Base-by-base conservation (phyloP, 2,329 filamentous ascomycete genomes). In the Cladophialophora chaetospira region DNA sequence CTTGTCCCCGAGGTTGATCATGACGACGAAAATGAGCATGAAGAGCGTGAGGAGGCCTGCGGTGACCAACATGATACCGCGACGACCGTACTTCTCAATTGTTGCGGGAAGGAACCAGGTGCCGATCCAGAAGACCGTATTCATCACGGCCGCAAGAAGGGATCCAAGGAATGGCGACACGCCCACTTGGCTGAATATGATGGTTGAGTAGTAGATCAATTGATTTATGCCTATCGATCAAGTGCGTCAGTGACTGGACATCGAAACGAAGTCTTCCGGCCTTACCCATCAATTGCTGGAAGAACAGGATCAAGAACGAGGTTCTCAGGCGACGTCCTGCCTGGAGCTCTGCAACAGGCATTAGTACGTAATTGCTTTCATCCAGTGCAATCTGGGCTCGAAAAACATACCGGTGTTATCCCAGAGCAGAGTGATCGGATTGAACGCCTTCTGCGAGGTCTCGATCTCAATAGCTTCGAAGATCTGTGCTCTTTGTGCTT, bases 31-130 rank as follows among this genome's bases (percentile, higher is more conserved):
- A 25, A 89, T 78, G 2, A 85, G 81, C 88, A 90, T 90, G 52
- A 82, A 84, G 1, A 79, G 68, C 31, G 84, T 84, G 75, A 87
- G 85, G 0, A 84, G 84, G 33, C 81, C 73, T 0, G 84, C 84
- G 52, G 88, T 88, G 62, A 89, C 83, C 11, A 91, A 72, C 86
- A 91, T 91, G 60, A 91, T 80, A 66, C 83, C 82, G 15, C 88
- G 80, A 29, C 88, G 76, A n/a, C 79, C 79, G 47, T 77, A 71
- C 50, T 72, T 75, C 64, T 82, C 79, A 55, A 81, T 77, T 4
- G 75, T 76, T 60, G 79, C 79, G 26, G 81, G 73, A 3, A 78
- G 74, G 28, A 82, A 68, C 69, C 73, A 77, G 1, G 79, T 80
- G 1, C 78, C 78, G 28, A 79, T 49, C 62, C 81, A 81, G 65